phyloP scores from a whole-genome alignment of 495 filamentous ascomycete species.

The Neurospora sp. region DNA sequence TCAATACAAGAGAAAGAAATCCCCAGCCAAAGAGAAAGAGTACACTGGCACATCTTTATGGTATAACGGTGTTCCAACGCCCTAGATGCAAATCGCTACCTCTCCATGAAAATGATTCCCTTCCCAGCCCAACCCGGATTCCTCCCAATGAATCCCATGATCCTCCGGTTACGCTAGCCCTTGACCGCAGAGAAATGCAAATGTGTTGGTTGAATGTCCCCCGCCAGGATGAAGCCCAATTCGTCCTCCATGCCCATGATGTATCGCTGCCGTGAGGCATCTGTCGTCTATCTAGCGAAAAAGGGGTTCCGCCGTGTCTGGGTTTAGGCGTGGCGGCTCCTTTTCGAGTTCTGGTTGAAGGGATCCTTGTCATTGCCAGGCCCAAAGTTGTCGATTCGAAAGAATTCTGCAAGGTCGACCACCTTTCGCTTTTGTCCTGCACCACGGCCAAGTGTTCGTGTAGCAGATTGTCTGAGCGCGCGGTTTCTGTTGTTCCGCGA shows the following conservation, averaged over 20 bases:
- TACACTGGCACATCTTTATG: neutral
- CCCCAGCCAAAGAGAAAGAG: neutral
- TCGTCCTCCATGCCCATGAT: neutral
- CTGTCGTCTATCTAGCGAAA: neutral
- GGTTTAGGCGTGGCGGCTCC: constrained; percentile 54
- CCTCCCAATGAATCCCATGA: neutral
- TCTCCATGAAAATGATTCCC: neutral
- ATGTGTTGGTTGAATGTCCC: neutral
- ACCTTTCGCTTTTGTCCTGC: constrained; percentile 69
- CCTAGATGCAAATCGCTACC: neutral
- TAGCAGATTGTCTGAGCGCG: constrained; percentile 28
- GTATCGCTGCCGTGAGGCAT: neutral
- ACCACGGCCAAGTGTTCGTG: constrained; percentile 36
- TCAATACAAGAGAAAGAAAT: neutral
- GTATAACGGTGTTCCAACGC: neutral
- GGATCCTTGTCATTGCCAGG: constrained; percentile 50
- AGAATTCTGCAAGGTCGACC: constrained; percentile 65
- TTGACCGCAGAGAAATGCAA: neutral
- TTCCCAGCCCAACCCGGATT: neutral
- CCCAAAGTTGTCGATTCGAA: constrained; percentile 61
- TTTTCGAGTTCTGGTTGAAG: constrained; percentile 57
- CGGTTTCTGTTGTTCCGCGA: constrained; percentile 38
- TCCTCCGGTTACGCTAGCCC: neutral
- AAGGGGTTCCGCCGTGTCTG: neutral
- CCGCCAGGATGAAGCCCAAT: neutral